These are phyloP conservation scores for Colletotrichum truncatum DNA, from an alignment of 2,329 filamentous ascomycete genomes.

Conservation along the genomic window DNA sequence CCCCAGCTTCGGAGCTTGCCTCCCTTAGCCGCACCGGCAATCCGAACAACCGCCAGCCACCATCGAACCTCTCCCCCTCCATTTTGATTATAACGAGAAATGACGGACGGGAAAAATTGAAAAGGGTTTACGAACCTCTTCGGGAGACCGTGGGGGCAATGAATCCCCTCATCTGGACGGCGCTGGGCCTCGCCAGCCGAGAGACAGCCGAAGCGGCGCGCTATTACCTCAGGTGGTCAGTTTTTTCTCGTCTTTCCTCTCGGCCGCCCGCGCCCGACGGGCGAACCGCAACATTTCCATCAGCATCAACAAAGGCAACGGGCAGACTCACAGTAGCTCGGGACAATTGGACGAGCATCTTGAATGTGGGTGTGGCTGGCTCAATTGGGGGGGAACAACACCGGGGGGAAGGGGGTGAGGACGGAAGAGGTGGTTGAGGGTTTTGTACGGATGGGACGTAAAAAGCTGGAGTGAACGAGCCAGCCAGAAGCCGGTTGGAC, in stretches of 20 bases:
- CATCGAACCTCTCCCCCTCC: background rate
- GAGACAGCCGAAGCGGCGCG: constrained; percentile 61
- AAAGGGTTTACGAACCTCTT: constrained; percentile 61
- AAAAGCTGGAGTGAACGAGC: constrained; percentile 31
- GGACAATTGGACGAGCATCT: constrained; percentile 65
- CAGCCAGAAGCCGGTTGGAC: constrained; percentile 24
- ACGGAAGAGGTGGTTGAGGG: constrained; percentile 31
- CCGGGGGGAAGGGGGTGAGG: constrained; percentile 36
- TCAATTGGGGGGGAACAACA: constrained; percentile 51
- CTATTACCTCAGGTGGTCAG: constrained; percentile 37
- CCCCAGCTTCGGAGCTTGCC: constrained; percentile 25
- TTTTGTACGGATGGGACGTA: constrained; percentile 32
- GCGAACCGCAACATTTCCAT: background rate
- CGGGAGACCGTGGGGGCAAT: constrained; percentile 69
- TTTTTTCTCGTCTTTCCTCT: constrained; percentile 10
- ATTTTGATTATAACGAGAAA: background rate
- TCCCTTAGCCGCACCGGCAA: constrained; percentile 24
- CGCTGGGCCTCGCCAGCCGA: constrained; percentile 55
- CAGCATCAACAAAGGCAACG: background rate
- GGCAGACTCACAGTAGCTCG: constrained; percentile 62
- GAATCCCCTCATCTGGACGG: constrained; percentile 63
- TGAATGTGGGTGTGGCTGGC: constrained; percentile 54
- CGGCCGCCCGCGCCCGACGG: background rate
- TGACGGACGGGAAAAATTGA: background rate
- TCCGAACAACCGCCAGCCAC: background rate